A percentile compares a stretch with the other conserved stretches of the same genome.
phyloP scores from a whole-genome alignment of 2,329 filamentous ascomycete genomes.

The Fusarium continuum region DNA sequence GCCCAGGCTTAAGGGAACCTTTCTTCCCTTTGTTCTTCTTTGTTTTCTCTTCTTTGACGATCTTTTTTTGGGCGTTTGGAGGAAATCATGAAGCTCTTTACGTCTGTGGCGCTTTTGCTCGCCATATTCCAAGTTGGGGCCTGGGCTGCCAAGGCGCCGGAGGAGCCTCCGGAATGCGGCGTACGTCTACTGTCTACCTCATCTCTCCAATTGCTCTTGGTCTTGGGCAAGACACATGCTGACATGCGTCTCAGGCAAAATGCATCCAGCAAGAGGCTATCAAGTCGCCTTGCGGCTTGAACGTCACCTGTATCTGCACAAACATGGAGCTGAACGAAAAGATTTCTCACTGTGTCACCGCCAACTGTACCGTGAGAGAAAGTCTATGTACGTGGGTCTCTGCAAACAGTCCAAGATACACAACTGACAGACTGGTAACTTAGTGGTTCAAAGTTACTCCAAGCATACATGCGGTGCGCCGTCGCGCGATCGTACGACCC shows the following conservation, averaged over 20 bases:
- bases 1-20: background rate
- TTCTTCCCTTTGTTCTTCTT: background rate
- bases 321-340: conserved; percentile 14
- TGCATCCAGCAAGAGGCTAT: conserved; percentile 7
- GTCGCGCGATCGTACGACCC: conserved; percentile 7
- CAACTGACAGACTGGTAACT: no score
- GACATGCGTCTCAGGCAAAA: background rate
- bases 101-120: conserved; percentile 6
- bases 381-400: background rate
- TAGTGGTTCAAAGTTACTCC: conserved; percentile 15
- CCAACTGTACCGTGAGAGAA: conserved; percentile 12
- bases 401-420: no score
- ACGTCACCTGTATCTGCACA: conserved; percentile 19
- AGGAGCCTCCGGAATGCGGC: conserved; percentile 26
- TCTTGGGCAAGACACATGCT: background rate
- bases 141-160: conserved; percentile 14
- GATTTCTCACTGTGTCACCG: conserved; percentile 2
- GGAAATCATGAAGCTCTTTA: conserved; percentile 21
- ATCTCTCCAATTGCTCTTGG: background rate
- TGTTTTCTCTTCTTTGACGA: background rate
- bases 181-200: background rate
- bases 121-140: conserved; percentile 20
- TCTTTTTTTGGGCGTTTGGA: background rate
- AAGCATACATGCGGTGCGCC: conserved; percentile 15
- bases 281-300: conserved; percentile 15